phyloP scores from a whole-genome alignment of 1,284 basidiomycete species.

The Trametes polyzona region DNA sequence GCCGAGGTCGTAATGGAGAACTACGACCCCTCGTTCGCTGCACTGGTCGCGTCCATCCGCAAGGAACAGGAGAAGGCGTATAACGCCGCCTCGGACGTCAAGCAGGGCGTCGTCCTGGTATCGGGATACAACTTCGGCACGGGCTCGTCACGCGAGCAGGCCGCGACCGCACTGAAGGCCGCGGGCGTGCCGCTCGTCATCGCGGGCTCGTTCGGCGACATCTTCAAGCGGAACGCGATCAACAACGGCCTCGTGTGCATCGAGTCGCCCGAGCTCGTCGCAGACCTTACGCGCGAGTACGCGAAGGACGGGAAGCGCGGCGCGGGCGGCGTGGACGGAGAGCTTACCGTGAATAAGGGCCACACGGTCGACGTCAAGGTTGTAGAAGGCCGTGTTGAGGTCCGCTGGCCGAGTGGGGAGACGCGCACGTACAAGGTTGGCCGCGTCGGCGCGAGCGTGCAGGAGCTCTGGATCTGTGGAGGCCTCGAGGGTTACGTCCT shows the following conservation, averaged over 20 bases:
- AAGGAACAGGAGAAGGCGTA: conserved; percentile 35
- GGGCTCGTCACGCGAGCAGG: conserved; percentile 98
- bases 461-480: conserved; percentile 88
- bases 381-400: conserved; percentile 66
- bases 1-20: conserved; percentile 99
- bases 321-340: conserved; percentile 76
- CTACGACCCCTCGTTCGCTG: conserved; percentile 91
- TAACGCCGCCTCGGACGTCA: conserved; percentile 26
- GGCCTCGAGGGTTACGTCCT: conserved; percentile 81
- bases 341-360: conserved; percentile 80
- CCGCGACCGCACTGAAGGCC: conserved; percentile 95
- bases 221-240: conserved; percentile 99
- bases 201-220: conserved; percentile 97
- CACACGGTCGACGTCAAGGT: conserved; percentile 72
- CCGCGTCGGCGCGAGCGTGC: conserved; percentile 87
- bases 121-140: conserved; percentile 99
- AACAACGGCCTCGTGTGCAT: conserved; percentile 98
- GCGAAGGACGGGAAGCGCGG: conserved; percentile 77
- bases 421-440: conserved; percentile 69
- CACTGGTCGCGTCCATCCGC: conserved; percentile 67
- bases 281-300: conserved; percentile 79
- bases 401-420: conserved; percentile 48
- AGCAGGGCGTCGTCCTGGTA: conserved; percentile 77
- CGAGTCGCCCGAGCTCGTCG: conserved; percentile 89
- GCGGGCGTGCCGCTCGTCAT: conserved; percentile 94